phyloP scores from a whole-genome alignment of 2,329 filamentous ascomycete genomes.

The Graphiopsis chlorocephala region DNA sequence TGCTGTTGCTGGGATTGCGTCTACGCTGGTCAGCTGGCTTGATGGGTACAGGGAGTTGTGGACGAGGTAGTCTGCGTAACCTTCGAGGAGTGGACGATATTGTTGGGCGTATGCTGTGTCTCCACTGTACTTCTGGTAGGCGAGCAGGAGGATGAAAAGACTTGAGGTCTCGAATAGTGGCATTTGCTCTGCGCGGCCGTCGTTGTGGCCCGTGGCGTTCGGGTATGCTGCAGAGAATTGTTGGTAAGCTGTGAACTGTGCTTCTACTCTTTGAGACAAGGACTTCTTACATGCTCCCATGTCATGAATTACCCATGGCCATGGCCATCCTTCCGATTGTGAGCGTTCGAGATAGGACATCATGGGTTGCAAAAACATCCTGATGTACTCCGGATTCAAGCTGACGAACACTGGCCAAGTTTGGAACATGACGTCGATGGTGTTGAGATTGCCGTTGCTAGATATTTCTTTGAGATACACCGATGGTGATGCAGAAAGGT shows the following conservation, averaged over 20 bases:
- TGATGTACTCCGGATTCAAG: conserved; percentile 59
- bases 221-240: conserved; percentile 52
- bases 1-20: conserved; percentile 55
- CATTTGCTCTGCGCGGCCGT: conserved; percentile 42
- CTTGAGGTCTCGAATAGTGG: conserved; percentile 46
- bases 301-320: conserved; percentile 67
- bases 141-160: conserved; percentile 54
- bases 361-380: conserved; percentile 19
- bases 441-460: conserved; percentile 55
- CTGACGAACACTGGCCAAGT: conserved; percentile 79
- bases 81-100: conserved; percentile 51
- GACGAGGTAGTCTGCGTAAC: conserved; percentile 54
- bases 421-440: conserved; percentile 67
- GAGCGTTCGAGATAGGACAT: conserved; percentile 23
- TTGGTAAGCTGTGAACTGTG: not conserved
- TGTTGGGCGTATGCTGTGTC: conserved; percentile 39
- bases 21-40: conserved; percentile 58
- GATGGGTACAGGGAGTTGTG: conserved; percentile 51
- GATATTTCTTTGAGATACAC: conserved; percentile 59
- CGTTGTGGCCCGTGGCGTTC: conserved; percentile 54
- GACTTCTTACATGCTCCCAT: conserved; percentile 46
- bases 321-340: conserved; percentile 20
- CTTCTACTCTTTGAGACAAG: not conserved
- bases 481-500: conserved; percentile 21
- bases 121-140: conserved; percentile 54